phyloP scores from a whole-genome alignment of 2,329 filamentous ascomycete species.

The Trichoderma aggressivum region DNA sequence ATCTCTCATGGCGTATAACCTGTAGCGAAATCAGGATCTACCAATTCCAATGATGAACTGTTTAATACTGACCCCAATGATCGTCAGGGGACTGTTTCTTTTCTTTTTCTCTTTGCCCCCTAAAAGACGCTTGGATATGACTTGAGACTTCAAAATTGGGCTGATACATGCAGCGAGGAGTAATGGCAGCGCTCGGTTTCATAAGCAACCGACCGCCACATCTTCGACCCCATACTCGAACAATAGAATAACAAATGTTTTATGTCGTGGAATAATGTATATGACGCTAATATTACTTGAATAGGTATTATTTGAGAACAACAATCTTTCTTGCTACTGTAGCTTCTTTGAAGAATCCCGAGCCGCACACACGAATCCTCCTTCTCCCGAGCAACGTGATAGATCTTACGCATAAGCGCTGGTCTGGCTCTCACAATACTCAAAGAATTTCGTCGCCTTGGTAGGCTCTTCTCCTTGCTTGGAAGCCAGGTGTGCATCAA shows the following conservation, averaged over 20 bases:
- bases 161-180: background rate
- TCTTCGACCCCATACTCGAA: background rate
- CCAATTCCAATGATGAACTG: background rate
- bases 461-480: background rate
- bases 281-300: background rate
- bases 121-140: background rate
- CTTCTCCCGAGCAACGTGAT: background rate
- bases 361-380: background rate
- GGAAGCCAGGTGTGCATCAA: background rate
- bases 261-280: background rate
- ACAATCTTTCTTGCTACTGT: background rate
- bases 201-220: too few relatives aligned
- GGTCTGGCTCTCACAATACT: conserved; percentile 11
- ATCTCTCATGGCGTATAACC: background rate
- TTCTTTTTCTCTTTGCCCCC: background rate
- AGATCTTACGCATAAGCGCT: background rate
- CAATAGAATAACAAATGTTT: background rate
- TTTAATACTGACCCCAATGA: background rate
- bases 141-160: background rate
- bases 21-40: conserved; percentile 11
- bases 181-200: background rate
- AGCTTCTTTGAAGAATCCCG: background rate
- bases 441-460: conserved; percentile 6
- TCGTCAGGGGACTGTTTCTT: background rate
- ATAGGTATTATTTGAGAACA: background rate